A percentile compares a stretch with the other conserved stretches of the same genome.
Conservation (phyloP, 768 basidiomycete species). For the Suillus cothurnatus region DNA sequence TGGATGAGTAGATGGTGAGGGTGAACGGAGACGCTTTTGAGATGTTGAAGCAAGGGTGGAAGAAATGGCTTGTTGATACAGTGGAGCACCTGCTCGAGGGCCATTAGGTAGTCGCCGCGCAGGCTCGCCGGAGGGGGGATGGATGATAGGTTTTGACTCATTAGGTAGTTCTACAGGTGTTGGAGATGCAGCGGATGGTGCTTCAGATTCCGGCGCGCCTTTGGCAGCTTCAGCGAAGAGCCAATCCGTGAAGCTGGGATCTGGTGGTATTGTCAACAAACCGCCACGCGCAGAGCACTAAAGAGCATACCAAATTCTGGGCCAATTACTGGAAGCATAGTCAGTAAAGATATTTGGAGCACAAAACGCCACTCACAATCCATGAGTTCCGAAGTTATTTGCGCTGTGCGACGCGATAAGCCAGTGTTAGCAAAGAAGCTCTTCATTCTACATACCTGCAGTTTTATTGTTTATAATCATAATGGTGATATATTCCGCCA, state of each 20-base stretch:
- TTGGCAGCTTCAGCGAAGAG: slow-evolving; percentile 80
- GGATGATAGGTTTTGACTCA: slow-evolving; percentile 32
- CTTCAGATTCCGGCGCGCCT: slow-evolving; percentile 57
- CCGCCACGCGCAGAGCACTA: slow-evolving; percentile 8
- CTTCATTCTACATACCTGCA: slow-evolving; percentile 50
- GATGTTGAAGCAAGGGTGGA: slow-evolving; percentile 58
- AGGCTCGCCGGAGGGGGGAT: slow-evolving; percentile 33
- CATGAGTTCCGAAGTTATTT: slow-evolving; percentile 87
- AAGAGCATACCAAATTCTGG: slow-evolving; percentile 67
- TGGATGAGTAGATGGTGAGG: slow-evolving; percentile 62
- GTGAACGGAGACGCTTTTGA: slow-evolving; percentile 69
- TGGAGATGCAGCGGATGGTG: slow-evolving; percentile 34
- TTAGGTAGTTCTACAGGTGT: slow-evolving; percentile 28
- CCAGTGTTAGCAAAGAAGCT: slow-evolving; percentile 11
- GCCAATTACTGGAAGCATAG: slow-evolving; percentile 60
- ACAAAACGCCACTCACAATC: slow-evolving; percentile 53
- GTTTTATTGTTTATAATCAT: slow-evolving; percentile 96
- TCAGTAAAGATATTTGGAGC: slow-evolving; percentile 17
- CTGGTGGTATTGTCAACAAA: slow-evolving; percentile 37
- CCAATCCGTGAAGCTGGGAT: slow-evolving; percentile 87
- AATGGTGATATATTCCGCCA: slow-evolving; percentile 94
- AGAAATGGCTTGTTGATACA: slow-evolving; percentile 76
- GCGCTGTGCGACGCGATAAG: slow-evolving; percentile 46
- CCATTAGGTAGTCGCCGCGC: slow-evolving; percentile 43
- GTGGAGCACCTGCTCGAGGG: slow-evolving; percentile 51